Evolutionary conservation across 2,329 filamentous ascomycete species (phyloP), one percentile per base, ranked within the genome.

Genomic region (Hypocreales sp.): DNA sequence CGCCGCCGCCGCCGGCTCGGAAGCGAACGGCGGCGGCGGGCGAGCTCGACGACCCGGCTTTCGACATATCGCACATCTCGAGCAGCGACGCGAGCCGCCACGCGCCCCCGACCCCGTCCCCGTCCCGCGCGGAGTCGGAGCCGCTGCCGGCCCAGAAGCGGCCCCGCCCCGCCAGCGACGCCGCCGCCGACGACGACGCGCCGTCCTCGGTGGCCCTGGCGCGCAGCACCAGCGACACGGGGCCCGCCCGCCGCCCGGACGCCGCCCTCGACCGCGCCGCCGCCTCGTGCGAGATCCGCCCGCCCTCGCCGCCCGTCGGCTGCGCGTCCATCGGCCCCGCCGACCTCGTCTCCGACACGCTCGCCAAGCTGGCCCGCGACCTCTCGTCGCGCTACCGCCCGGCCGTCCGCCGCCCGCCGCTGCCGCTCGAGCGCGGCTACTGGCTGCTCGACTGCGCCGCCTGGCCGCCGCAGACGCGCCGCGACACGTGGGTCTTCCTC

Each of bases 371-470:
- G 0, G 58, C 64, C n/a, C 53, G 68, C 15, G 57, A 66, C 11
- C 51, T 73, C 4, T 36, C 51, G 0, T 58, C 56, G 3, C 61
- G 64, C 4, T 81, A 68, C 47, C 56, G 48, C 5, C 72, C 75
- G 4, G 26, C 26, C 5, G 16, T 28, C 6, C 31, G 15, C n/a
- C 40, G 49, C 0, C 37, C 50, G 0, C 36, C 41, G 5, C 35
- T 50, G 27, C 51, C 52, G 2, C 65, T 77, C 20, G 83, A 92
- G 46, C 64, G 86, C 11, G 86, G 84, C 1, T 73, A 79, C 49
- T 94, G 86, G 86, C 48, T 60, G 3, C 41, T 93, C 5, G 56
- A 72, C 35, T 72, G 66, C 37, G 43, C 50, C 1, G 27, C 38
- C 1, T 83, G 77, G 77, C 44, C 53, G 1, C 28, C 44, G 0